Conservation (phyloP, 331 rosid species). For the Pyrus hybrid region DNA sequence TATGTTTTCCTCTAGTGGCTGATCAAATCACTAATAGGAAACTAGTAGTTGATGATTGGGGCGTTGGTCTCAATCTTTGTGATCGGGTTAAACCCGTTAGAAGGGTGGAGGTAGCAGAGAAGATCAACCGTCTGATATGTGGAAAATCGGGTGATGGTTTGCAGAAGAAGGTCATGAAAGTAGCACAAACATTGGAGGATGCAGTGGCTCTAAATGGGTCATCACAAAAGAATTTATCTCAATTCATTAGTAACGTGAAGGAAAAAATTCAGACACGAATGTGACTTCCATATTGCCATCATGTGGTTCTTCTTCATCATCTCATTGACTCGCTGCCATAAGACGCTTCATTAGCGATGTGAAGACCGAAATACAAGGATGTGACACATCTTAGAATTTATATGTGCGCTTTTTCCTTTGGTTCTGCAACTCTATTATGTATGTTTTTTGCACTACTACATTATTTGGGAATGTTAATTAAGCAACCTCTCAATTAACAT, state of each 20-base stretch:
- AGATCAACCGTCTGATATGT: conserved; percentile 15
- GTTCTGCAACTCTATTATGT: too few species aligned
- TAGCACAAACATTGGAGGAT: neutral
- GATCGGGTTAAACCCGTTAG: neutral
- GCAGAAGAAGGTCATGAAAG: neutral
- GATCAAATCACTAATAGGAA: conserved; percentile 33
- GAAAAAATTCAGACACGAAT: neutral
- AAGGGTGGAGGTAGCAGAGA: conserved; percentile 12
- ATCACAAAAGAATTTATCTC: conserved; percentile 1
- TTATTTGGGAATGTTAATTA: too few species aligned
- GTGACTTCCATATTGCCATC: neutral
- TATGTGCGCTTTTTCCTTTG: too few species aligned
- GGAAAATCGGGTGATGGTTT: conserved; percentile 9
- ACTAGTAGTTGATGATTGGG: conserved; percentile 29
- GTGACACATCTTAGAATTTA: too few species aligned
- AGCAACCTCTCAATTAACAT: neutral
- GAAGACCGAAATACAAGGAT: too few species aligned
- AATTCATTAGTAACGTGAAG: conserved; percentile 9
- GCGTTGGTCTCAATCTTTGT: conserved; percentile 20
- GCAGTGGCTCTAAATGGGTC: conserved; percentile 5
- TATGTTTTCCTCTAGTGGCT: conserved; percentile 12
- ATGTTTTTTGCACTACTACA: too few species aligned
- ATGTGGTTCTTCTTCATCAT: neutral
- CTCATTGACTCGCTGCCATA: neutral
- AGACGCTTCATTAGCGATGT: neutral